Evolutionary conservation across 2,329 filamentous ascomycete species (phyloP), one percentile per base, ranked within the genome.

Genomic region (Aspergillus sp.): DNA sequence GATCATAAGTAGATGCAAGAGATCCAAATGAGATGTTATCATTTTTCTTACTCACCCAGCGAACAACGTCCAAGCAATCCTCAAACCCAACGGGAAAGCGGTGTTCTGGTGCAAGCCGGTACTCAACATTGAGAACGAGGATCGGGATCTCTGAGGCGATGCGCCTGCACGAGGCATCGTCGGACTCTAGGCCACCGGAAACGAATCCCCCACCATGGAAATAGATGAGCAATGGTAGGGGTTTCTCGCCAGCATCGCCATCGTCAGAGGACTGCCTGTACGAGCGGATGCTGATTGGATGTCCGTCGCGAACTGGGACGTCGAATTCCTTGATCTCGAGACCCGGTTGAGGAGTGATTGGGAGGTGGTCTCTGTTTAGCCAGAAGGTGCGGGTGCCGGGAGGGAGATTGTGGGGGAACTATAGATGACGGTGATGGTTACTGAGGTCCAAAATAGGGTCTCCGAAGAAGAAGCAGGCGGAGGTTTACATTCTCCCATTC

Each of bases 81-180:
- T 82, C 70, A 2, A 83, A 69, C 3, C 76, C 76, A 1, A 68
- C 70, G 0, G 82, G 82, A 56, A 83, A 84, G 22, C 72, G 70
- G 61, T 82, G 70, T 57, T 82, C 81, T 0, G 82, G 82, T 7
- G 80, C 81, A 33, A 82, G 74, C 1, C 82, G 73, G 61, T 84
- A 83, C 17, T 81, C 79, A 4, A 83, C 74, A 56, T 79, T 80
- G 7, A 83, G 70, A 15, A 79, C 78, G 0, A 81, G 73, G 24
- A 75, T 68, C 0, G 72, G 68, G 19, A 77, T 57, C 27, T 76
- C 69, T 8, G 66, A 57, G 1, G 70, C 68, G 53, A 80, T 72
- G 58, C 71, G 67, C 8, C 77, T 69, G 58, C 76, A 79, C 19
- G 76, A 72, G 12, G 71, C 49, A 57, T 78, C 76, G 56, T 80